Base-by-base conservation (phyloP, 352 stramenopile species). In the Pilasporangium apinafurcum region DNA sequence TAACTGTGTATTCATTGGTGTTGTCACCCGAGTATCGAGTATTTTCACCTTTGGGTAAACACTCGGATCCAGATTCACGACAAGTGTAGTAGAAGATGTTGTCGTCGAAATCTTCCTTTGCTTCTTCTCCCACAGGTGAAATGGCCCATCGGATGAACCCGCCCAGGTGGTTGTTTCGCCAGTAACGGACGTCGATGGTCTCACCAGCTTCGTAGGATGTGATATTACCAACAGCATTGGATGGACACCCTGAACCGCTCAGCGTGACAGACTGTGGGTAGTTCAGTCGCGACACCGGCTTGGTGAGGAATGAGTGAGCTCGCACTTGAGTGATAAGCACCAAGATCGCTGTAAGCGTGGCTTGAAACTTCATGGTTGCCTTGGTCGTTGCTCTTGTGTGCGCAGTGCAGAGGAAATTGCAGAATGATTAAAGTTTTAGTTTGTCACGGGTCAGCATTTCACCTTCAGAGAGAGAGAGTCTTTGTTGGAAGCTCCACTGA, bases 71-170 rank as follows among this genome's bases (percentile, higher is more conserved):
- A 8, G 62, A 69, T 32, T 80, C 69, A 28, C 69, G 69, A 17
- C 69, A 83, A 16, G 68, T 74, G 59, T 83, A 83, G 42, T 56
- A 65, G 48, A 83, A 80, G 5, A 59, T 62, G 25, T 59, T 75
- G n/a, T 58, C 45, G 48, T 83, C 70, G 22, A 83, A 74, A 3
- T 50, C 49, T 1, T 37, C 55, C 45, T 70, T 69, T 3, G 42
- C 50, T 43, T 53, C 37, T 20, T 54, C 44, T n/a, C 63, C 64
- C 2, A 48, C 45, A 3, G 62, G 56, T 18, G 57, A 68, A 17
- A 77, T 58, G 3, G 65, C 45, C 53, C 63, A 81, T 4, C 68
- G 65, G 41, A 78, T 81, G 52, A 81, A 81, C 18, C 65, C 68
- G 16, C 68, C 65, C 8, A 81, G 37, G 47, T 77, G 68, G 41